Base-by-base conservation (phyloP, 2,329 filamentous ascomycete species). In the Paradendryphiella salina region DNA sequence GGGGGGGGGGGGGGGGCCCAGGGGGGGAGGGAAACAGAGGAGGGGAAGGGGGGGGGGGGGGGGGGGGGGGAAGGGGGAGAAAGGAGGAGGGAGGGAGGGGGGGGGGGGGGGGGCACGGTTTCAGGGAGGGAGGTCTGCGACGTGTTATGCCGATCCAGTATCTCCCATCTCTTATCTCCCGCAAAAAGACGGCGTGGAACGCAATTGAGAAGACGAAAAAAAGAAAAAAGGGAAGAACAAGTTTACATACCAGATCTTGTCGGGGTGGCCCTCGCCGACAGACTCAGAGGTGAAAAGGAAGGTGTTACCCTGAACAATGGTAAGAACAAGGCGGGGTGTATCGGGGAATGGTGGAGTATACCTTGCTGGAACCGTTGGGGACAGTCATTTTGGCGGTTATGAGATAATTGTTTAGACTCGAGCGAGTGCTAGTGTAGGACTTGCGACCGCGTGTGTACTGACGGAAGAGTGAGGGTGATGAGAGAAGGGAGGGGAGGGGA, bases 221-320 rank as follows among this genome's bases (percentile, higher is more conserved):
- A 28, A 15, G 29, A 15, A 29, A 21, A 29, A 14, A 11, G 43
- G 11, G 26, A 14, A 11, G 43, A 10, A 35, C 32, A 17, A 4
- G 13, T 11, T 17, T 41, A 68, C 72, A 54, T 73, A 85, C 82
- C 89, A 90, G 75, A 96, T 96, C 88, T 96, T 96, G 79, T 96
- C 91, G 71, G 91, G 90, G 81, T 96, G 91, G 28, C 74, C 75
- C 63, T 77, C 75, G 51, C 78, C 78, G 53, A 80, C 78, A 37
- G 77, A 79, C 73, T 80, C 77, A 59, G 77, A 79, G 55, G 77
- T 79, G 75, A 80, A 80, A 66, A 75, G 69, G 61, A 76, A 76
- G 42, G 70, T 74, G 56, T 23, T 42, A 32, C 61, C 64, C 69
- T 73, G 61, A 18, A 54, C 26, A 57, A 50, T 50, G 31, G 57